Evolutionary conservation across 768 basidiomycete genomes (phyloP).

Genomic region (Hortiboletus campestris): DNA sequence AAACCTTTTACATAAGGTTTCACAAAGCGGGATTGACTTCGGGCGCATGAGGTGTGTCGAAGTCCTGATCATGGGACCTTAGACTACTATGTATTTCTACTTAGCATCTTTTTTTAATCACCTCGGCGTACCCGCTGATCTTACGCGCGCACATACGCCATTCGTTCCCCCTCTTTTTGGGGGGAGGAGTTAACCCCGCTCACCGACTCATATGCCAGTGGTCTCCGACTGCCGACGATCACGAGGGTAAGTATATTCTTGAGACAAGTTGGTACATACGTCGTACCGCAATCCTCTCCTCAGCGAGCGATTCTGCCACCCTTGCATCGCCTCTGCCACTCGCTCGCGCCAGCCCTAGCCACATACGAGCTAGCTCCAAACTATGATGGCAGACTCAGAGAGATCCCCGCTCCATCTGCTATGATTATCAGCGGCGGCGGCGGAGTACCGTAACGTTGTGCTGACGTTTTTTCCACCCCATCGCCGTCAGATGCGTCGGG

Average conservation of each 20-base stretch:
- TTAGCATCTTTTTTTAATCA: conserved; percentile 3
- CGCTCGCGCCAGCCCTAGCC: neutral
- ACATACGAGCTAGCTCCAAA: neutral
- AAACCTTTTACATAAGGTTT: conserved; percentile 18
- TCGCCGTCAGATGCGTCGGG: conserved; percentile 4
- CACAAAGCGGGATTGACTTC: conserved; percentile 12
- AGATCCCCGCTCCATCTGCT: neutral
- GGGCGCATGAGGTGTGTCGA: conserved; percentile 15
- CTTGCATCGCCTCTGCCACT: neutral
- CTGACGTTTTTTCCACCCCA: conserved; percentile 5
- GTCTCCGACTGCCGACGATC: neutral
- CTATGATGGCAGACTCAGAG: neutral
- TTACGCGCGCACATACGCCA: conserved; percentile 11
- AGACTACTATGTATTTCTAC: neutral
- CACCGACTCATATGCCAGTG: neutral
- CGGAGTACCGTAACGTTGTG: neutral
- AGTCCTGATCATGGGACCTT: conserved; percentile 8
- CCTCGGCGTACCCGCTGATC: conserved; percentile 11
- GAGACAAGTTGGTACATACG: too few species aligned
- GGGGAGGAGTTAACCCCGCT: neutral
- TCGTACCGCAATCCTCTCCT: neutral
- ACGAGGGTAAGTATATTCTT: too few species aligned
- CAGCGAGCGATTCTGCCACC: neutral
- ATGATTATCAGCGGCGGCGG: neutral
- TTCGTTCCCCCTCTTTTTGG: neutral